Conservation (phyloP, 495 filamentous ascomycete genomes). For the Sordaria brevicollis region DNA sequence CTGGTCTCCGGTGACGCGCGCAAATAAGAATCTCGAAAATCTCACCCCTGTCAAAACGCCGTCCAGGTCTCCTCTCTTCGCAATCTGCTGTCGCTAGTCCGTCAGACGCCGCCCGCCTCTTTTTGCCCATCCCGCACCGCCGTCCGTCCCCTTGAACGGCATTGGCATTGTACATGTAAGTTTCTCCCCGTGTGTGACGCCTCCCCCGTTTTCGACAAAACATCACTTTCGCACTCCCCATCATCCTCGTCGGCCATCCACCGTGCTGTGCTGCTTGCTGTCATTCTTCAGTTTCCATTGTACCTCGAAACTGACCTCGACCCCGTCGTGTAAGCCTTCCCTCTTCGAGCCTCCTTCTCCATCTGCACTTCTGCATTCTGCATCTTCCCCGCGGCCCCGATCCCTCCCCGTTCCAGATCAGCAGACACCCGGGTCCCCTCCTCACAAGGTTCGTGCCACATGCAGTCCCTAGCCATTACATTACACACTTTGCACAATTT, state of each 20-base stretch:
- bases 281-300: not conserved
- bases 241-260: not conserved
- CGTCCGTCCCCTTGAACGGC: not conserved
- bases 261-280: not conserved
- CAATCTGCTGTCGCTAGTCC: constrained; percentile 3
- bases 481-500: not conserved
- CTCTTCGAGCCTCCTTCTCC: not conserved
- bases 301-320: not conserved
- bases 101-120: constrained; percentile 3
- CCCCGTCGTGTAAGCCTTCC: not conserved
- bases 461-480: not conserved
- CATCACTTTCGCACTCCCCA: not conserved
- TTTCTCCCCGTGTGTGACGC: not conserved
- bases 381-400: not conserved
- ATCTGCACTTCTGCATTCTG: not conserved
- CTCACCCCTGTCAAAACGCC: constrained; percentile 7
- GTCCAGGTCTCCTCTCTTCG: constrained; percentile 4
- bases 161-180: not conserved
- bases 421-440: not conserved
- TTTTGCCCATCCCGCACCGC: not conserved
- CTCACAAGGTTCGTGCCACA: not conserved
- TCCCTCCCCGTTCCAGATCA: not conserved
- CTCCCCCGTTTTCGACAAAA: not conserved
- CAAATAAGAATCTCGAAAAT: constrained; percentile 12
- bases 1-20: constrained; percentile 10